phyloP scores from a whole-genome alignment of 768 basidiomycete genomes.

The Lactarius akahatsu region DNA sequence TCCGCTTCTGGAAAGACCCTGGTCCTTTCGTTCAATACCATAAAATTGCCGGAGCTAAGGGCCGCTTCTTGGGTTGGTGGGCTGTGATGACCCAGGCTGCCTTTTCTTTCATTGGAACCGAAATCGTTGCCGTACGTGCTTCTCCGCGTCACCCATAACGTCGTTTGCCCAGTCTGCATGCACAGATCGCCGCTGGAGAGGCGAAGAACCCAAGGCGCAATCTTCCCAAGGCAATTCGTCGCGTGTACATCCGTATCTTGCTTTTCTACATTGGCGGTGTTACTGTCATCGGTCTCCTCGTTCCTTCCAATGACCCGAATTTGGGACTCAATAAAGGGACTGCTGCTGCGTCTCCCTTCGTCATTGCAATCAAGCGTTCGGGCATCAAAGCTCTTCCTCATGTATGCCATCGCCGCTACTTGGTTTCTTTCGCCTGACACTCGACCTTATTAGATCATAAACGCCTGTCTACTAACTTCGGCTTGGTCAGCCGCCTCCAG shows the following conservation, averaged over 20 bases:
- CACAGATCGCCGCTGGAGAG: slow-evolving; percentile 87
- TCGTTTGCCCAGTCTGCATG: slow-evolving; percentile 50
- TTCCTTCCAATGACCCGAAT: slow-evolving; percentile 64
- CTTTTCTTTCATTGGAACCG: slow-evolving; percentile 61
- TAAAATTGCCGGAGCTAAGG: slow-evolving; percentile 43
- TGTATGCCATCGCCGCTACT: slow-evolving; percentile 31
- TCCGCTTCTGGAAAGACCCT: slow-evolving; percentile 51
- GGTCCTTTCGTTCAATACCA: slow-evolving; percentile 54
- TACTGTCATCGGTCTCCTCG: slow-evolving; percentile 77
- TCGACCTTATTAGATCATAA: slow-evolving; percentile 32
- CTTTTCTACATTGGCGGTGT: slow-evolving; percentile 69
- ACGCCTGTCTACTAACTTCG: slow-evolving; percentile 43
- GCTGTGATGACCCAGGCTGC: slow-evolving; percentile 58
- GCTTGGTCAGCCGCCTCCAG: slow-evolving; percentile 93
- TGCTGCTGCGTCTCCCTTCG: slow-evolving; percentile 81
- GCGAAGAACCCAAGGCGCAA: slow-evolving; percentile 82
- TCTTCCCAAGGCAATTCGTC: slow-evolving; percentile 57
- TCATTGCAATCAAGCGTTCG: slow-evolving; percentile 81
- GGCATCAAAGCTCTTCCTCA: slow-evolving; percentile 69
- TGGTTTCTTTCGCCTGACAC: background rate
- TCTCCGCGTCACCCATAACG: slow-evolving; percentile 40
- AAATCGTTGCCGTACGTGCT: slow-evolving; percentile 42
- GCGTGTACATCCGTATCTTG: slow-evolving; percentile 75
- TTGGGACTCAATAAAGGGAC: slow-evolving; percentile 56
- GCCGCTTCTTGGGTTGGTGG: slow-evolving; percentile 52